Evolutionary conservation across 345 rosid genomes (phyloP), one percentile per base, ranked within the genome.

Genomic region (Gynandropsis gynandra): DNA sequence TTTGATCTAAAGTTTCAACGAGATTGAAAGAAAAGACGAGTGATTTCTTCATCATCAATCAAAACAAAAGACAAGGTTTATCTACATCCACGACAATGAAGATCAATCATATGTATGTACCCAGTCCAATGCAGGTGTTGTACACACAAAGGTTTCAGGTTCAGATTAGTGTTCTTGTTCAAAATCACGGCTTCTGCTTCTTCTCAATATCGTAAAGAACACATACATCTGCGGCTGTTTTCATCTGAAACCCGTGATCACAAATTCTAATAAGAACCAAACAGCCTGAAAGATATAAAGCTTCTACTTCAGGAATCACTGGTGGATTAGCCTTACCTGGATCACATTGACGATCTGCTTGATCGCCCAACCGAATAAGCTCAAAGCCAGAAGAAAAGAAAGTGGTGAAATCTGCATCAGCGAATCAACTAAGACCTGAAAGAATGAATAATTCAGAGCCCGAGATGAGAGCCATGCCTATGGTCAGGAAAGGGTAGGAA

Each of bases 171-270:
- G 94, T 82, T 1, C 88, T 88, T 3, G 89, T 81, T 77, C n/a
- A 8, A 17, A 19, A 54, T 50, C 57, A 78, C 7, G 67, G 58
- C 61, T 67, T 70, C 49, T 66, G 75, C 62, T 83, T 82, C 61
- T 71, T 89, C 70, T 77, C 77, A 43, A 74, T 79, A 66, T 86
- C 97, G 53, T 76, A 69, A 56, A 81, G 76, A 54, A 89, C 94
- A 50, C 96, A 83, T 16, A 72, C 58, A 47, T 89, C 96, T 13
- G 97, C 95, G 6, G 96, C 97, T 4, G 95, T 86, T 82, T 86
- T 89, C 87, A 89, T 70, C 97, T 89, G 85, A 43, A 67, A 59
- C 50, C 42, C 56, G 58, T 10, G 33, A 21, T 17, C 15, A 10
- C 24, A 8, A 52, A 14, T 20, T 16, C 34, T 31, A 49, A 11